Evolutionary conservation across 179 eudicot genomes (phyloP), one percentile per base, ranked within the genome.

Genomic region (Silene vulgaris): DNA sequence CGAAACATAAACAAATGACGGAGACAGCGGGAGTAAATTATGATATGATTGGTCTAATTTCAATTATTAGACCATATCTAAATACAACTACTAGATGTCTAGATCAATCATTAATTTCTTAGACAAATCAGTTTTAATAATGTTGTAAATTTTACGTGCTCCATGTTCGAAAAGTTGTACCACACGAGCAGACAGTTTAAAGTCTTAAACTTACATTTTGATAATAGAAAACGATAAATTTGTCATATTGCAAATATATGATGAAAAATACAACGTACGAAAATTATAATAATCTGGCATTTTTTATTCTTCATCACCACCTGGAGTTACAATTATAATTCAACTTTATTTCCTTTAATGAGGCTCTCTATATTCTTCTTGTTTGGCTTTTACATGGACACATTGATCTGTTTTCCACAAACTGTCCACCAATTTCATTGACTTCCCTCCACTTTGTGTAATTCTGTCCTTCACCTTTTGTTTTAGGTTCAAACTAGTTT

Each of bases 311-410:
- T 29, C 32, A 29, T 29, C 32, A 29, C 1, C 26, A 23, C 26
- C 26, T 23, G 26, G 26, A 23, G 3, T 20, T 62, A 21, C 67
- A 26, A 64, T 64, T 66, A 30, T 16, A 30, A 30, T 30, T 14
- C 12, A 16, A 66, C 8, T 35, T 66, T 30, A n/a, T 66, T 66
- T 16, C 8, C 21, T 32, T 66, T 66, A 3, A 66, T 14, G 48
- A 35, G 23, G 50, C 70, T 14, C 69, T 30, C 69, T 29, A 30
- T 66, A 66, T 66, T 66, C 70, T 32, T 66, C 48, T 28, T 66
- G 70, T 66, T 66, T 66, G 70, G 70, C 48, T 35, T 66, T 66
- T 66, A 66, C 48, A 66, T 14, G 21, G 48, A 66, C 70, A 66
- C 6, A 23, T 13, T 66, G 48, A 35, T 16, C 70, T 66, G 48